Evolutionary conservation across 805 yeast genomes (phyloP).

Genomic region (Suhomyces xylopsoci): DNA sequence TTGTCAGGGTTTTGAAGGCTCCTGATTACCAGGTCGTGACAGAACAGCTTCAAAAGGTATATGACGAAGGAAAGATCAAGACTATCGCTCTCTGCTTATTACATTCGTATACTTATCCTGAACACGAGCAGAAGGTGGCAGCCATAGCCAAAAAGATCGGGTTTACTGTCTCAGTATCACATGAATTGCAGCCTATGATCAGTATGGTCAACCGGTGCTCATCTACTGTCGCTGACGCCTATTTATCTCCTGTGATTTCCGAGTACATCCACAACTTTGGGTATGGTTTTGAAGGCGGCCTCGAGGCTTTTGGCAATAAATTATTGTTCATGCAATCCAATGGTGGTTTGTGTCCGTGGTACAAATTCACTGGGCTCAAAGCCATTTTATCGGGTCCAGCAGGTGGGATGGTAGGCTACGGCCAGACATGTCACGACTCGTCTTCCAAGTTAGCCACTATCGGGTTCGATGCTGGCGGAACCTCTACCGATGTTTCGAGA

Average conservation of each 20-base stretch:
- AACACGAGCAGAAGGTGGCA: slow-evolving; percentile 35
- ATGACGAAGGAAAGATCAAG: slow-evolving; percentile 19
- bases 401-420: slow-evolving; percentile 94
- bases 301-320: slow-evolving; percentile 43
- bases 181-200: slow-evolving; percentile 43
- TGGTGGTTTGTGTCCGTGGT: slow-evolving; percentile 88
- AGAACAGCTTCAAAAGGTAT: slow-evolving; percentile 23
- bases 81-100: slow-evolving; percentile 37
- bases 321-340: slow-evolving; percentile 94
- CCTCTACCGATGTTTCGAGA: slow-evolving; percentile 45
- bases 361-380: slow-evolving; percentile 77
- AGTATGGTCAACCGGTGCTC: slow-evolving; percentile 41
- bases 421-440: slow-evolving; percentile 68
- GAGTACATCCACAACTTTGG: slow-evolving; percentile 36
- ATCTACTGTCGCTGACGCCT: slow-evolving; percentile 45
- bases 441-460: slow-evolving; percentile 26
- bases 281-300: slow-evolving; percentile 40
- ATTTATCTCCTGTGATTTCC: slow-evolving; percentile 37
- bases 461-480: slow-evolving; percentile 46
- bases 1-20: slow-evolving; percentile 25
- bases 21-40: slow-evolving; percentile 28
- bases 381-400: slow-evolving; percentile 96
- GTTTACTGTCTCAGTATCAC: slow-evolving; percentile 39
- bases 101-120: slow-evolving; percentile 41
- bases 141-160: slow-evolving; percentile 35